Evolutionary conservation across 2,329 filamentous ascomycete species (phyloP).

Genomic region (Aspergillus sp.): DNA sequence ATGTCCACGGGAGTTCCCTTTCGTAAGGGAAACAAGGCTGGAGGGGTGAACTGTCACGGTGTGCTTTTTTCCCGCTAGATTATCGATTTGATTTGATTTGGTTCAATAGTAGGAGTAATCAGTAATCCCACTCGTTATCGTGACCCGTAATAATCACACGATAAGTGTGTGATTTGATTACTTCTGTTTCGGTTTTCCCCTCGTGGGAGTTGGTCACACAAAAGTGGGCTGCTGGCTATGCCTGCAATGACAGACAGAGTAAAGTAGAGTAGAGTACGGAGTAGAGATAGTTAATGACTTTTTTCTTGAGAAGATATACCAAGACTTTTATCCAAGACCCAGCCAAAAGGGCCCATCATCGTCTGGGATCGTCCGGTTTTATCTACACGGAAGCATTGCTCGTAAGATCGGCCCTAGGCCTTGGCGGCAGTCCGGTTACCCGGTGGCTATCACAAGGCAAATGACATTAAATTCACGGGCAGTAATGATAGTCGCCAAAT

Average conservation of each 20-base stretch:
- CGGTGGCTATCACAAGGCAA: conserved; percentile 10
- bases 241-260: not conserved
- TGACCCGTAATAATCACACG: too few species aligned
- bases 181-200: too few species aligned
- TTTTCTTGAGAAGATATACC: not conserved
- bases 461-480: not conserved
- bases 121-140: too few species aligned
- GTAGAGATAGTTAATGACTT: not conserved
- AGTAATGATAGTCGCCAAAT: conserved; percentile 2
- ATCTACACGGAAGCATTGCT: conserved; percentile 12
- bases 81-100: too few species aligned
- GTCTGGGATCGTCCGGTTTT: conserved; percentile 14
- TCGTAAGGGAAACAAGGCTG: not conserved
- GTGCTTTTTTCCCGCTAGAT: too few species aligned
- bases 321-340: conserved; percentile 7
- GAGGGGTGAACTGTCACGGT: not conserved
- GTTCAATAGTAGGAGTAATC: too few species aligned
- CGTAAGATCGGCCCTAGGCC: conserved; percentile 16
- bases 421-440: conserved; percentile 9
- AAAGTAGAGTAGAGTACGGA: not conserved
- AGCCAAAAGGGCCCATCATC: conserved; percentile 1
- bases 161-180: too few species aligned
- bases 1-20: not conserved
- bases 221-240: not conserved
- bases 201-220: too few species aligned